phyloP scores from a whole-genome alignment of 805 yeast genomes.

The Yarrowia alimentaria region DNA sequence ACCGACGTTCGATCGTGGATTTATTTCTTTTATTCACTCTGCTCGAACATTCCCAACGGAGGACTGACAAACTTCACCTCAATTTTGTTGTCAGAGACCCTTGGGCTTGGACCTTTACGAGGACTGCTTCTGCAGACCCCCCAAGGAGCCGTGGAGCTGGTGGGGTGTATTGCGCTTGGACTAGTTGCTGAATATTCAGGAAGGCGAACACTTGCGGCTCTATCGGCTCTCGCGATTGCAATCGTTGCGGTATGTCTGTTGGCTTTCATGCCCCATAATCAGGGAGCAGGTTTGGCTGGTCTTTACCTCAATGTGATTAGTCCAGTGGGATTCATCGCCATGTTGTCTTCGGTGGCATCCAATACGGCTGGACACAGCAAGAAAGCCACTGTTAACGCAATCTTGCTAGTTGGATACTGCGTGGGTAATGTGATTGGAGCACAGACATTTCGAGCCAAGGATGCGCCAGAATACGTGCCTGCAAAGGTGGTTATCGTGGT shows the following conservation, averaged over 20 bases:
- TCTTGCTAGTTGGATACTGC: constrained; percentile 62
- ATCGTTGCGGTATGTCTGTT: constrained; percentile 46
- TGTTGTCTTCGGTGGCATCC: constrained; percentile 43
- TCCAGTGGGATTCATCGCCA: constrained; percentile 41
- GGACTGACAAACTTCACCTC: constrained; percentile 52
- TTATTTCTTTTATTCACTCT: constrained; percentile 43
- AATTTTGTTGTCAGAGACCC: constrained; percentile 42
- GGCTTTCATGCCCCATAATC: constrained; percentile 43
- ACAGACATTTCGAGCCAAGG: constrained; percentile 57
- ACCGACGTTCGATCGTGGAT: constrained; percentile 52
- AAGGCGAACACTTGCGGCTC: constrained; percentile 40
- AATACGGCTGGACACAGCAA: constrained; percentile 76
- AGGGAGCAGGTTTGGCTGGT: constrained; percentile 44
- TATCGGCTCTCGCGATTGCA: constrained; percentile 51
- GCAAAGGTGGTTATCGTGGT: constrained; percentile 58
- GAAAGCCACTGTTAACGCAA: constrained; percentile 57
- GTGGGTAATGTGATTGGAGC: constrained; percentile 73
- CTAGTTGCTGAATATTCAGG: constrained; percentile 28
- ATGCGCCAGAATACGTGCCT: constrained; percentile 61
- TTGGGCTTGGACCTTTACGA: not conserved
- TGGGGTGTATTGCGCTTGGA: constrained; percentile 31
- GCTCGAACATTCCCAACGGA: constrained; percentile 51
- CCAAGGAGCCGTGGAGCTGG: constrained; percentile 41
- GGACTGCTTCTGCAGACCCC: constrained; percentile 40
- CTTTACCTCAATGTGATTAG: constrained; percentile 42